Evolutionary conservation across 2,329 filamentous ascomycete genomes (phyloP), one percentile per base, ranked within the genome.

Genomic region (Thielaviopsis cerberus): DNA sequence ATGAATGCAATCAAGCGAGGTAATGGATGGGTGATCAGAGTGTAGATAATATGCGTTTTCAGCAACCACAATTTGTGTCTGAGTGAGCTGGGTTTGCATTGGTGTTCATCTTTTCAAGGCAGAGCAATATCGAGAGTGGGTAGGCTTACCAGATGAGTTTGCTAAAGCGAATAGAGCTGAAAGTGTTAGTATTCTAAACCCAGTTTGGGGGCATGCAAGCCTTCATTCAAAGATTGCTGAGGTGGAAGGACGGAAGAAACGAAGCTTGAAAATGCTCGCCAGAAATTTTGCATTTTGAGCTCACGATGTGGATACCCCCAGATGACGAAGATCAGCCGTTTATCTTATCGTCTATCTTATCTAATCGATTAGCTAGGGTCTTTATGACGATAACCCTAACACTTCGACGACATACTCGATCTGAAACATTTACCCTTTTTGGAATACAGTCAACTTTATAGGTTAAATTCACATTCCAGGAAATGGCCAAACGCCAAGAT

Each of bases 71-170:
- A 15, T 25, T 26, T 25, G 24, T 26, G 23, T 52, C 23, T 52
- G 51, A 52, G 51, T 52, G 51, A 52, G 51, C 51, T 52, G 51
- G 51, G 51, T 52, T 52, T 25, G 51, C 51, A 52, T 26, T 22
- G 15, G 13, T 25, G 15, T 24, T 52, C 51, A 52, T 52, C 51
- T n/a, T 48, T 48, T 48, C 41, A 48, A 17, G n/a, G 8, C 15
- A 1, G 10, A 1, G 41, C 13, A 22, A 22, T 41, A 3, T 17
- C 15, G 15, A 6, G n/a, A 17, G 2, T 13, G 3, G 10, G 34
- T 41, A 41, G 15, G 34, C 34, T 41, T 41, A 41, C 34, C 34
- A 17, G 11, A 41, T 17, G 34, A 10, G 34, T n/a, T 17, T 17
- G 6, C 7, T 7, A 48, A 20, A 22, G 6, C 10, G n/a, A n/a